Percentiles rank a stretch among this genome's conserved stretches.
These are phyloP conservation scores for Onygena corvina DNA, from an alignment of 2,329 filamentous ascomycete species.

Conservation along the genomic window DNA sequence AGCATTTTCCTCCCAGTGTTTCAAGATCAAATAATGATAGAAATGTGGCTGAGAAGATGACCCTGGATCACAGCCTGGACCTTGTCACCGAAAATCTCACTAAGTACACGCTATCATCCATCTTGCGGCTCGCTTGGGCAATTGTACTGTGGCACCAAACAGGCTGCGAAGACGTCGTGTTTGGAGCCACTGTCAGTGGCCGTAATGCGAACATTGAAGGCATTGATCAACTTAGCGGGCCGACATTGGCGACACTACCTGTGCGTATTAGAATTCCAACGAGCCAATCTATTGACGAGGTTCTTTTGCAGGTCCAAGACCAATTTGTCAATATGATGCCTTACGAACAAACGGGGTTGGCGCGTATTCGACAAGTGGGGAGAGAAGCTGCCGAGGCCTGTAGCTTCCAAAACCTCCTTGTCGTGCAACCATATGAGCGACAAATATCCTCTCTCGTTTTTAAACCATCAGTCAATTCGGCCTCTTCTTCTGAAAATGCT, in stretches of 20 bases:
- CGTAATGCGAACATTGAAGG: slow-evolving; percentile 27
- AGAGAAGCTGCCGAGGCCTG: slow-evolving; percentile 31
- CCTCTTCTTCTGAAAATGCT: too few relatives aligned
- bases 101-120: slow-evolving; percentile 26
- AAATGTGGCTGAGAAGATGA: too few relatives aligned
- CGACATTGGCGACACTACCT: slow-evolving; percentile 33
- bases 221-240: slow-evolving; percentile 31
- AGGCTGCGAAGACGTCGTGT: slow-evolving; percentile 27
- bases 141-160: slow-evolving; percentile 26
- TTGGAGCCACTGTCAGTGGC: slow-evolving; percentile 32
- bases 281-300: slow-evolving; percentile 31
- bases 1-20: not conserved
- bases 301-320: slow-evolving; percentile 42
- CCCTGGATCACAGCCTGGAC: not conserved
- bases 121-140: slow-evolving; percentile 46
- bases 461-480: too few relatives aligned
- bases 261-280: slow-evolving; percentile 27
- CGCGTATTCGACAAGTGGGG: slow-evolving; percentile 42
- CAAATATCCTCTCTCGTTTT: too few relatives aligned
- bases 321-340: slow-evolving; percentile 47
- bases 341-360: slow-evolving; percentile 40
- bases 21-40: too few relatives aligned
- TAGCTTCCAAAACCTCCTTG: slow-evolving; percentile 32
- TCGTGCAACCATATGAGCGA: slow-evolving; percentile 19
- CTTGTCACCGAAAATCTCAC: slow-evolving; percentile 25